A percentile compares a stretch with the other conserved stretches of the same genome.
Evolutionary conservation across 108 stramenopile genomes (phyloP).

Genomic region (Conticribra weissflogii): DNA sequence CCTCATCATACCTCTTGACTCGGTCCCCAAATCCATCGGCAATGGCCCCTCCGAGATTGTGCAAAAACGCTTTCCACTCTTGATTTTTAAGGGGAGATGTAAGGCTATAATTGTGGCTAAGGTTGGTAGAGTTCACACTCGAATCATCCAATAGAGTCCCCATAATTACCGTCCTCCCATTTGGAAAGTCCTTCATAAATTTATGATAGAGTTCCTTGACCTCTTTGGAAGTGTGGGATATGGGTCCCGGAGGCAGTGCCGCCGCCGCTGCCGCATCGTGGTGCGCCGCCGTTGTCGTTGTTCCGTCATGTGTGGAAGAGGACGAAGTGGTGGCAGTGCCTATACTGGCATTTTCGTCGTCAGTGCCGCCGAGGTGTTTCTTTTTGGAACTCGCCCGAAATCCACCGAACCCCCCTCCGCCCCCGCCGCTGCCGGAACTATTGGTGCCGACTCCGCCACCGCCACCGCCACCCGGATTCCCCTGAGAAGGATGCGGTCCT

Average conservation of each 20-base stretch:
- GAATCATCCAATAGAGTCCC: constrained; percentile 55
- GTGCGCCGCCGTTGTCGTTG: not conserved
- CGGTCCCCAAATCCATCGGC: constrained; percentile 75
- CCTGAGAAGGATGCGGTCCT: too few species aligned
- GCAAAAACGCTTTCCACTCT: constrained; percentile 79
- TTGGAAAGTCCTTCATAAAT: constrained; percentile 77
- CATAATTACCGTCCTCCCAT: constrained; percentile 66
- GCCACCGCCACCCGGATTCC: not conserved
- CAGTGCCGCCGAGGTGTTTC: constrained; percentile 1
- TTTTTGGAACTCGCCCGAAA: constrained; percentile 38
- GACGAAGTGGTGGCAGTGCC: constrained; percentile 8
- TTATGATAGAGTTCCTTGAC: constrained; percentile 68
- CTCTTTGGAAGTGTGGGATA: constrained; percentile 47
- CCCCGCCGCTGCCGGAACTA: not conserved
- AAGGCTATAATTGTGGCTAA: too few species aligned
- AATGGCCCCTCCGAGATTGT: constrained; percentile 64
- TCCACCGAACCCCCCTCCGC: constrained; percentile 43
- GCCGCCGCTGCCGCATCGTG: constrained; percentile 18
- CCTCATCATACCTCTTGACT: constrained; percentile 73
- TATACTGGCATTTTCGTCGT: constrained; percentile 11
- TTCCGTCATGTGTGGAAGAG: constrained; percentile 5
- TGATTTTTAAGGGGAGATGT: too few species aligned
- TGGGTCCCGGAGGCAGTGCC: constrained; percentile 41
- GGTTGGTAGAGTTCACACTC: too few species aligned
- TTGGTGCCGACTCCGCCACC: not conserved